Evolutionary conservation across 345 rosid genomes (phyloP).

Genomic region (Zanthoxylum bungeanum): DNA sequence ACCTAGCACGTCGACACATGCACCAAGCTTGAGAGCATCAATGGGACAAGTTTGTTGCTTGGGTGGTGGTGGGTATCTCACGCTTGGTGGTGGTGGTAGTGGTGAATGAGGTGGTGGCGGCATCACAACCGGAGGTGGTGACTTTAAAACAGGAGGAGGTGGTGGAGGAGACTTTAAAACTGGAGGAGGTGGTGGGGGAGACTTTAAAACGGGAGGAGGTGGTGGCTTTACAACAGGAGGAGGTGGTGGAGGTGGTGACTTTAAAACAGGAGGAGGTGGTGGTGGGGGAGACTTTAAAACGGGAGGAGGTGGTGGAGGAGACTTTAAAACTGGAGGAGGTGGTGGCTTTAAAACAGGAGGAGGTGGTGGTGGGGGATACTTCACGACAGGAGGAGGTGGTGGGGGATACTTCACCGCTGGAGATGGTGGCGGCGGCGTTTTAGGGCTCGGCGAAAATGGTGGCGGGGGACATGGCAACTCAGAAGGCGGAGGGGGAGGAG

Average conservation of each 20-base stretch:
- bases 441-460: neutral
- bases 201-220: neutral
- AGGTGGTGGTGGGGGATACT: constrained; percentile 17
- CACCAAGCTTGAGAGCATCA: constrained; percentile 35
- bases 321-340: neutral
- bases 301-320: neutral
- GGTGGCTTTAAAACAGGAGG: constrained; percentile 19
- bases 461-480: constrained; percentile 4
- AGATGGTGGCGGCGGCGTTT: neutral
- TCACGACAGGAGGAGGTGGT: constrained; percentile 12
- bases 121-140: constrained; percentile 15
- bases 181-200: neutral
- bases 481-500: constrained; percentile 14
- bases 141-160: neutral
- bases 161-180: constrained; percentile 2
- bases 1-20: constrained; percentile 85
- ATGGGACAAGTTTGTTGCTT: constrained; percentile 46
- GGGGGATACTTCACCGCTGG: neutral
- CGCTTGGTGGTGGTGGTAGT: constrained; percentile 22
- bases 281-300: constrained; percentile 15
- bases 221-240: constrained; percentile 25
- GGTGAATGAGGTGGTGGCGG: neutral
- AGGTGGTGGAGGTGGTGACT: neutral
- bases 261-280: constrained; percentile 1
- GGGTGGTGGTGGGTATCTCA: constrained; percentile 39